A percentile compares a stretch with the other conserved stretches of the same genome.
phyloP scores from a whole-genome alignment of 495 filamentous ascomycete species.

The Penicillium paradoxum region DNA sequence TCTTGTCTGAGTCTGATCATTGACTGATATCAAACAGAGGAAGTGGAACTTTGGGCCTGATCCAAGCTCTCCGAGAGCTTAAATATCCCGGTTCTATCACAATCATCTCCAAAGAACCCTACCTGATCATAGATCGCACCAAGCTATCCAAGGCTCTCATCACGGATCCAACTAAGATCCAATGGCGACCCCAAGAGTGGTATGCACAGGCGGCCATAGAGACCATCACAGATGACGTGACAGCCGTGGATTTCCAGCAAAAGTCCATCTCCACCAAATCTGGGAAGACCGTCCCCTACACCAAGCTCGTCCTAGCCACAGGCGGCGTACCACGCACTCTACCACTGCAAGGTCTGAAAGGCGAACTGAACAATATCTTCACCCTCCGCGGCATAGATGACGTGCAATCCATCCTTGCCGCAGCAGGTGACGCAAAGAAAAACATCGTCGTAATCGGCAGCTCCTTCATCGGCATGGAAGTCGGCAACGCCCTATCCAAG shows the following conservation, averaged over 20 bases:
- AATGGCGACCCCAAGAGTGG: constrained; percentile 68
- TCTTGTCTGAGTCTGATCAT: no score
- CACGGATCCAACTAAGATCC: constrained; percentile 71
- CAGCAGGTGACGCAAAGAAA: constrained; percentile 77
- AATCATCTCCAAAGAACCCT: constrained; percentile 76
- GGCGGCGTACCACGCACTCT: constrained; percentile 76
- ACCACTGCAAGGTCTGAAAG: constrained; percentile 76
- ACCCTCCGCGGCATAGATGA: constrained; percentile 69
- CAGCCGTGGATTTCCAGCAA: constrained; percentile 63
- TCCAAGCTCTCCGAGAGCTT: constrained; percentile 75
- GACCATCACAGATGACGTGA: constrained; percentile 68
- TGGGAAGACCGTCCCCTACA: constrained; percentile 67
- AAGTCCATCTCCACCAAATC: constrained; percentile 70
- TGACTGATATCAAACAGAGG: constrained; percentile 43
- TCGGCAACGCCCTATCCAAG: constrained; percentile 71
- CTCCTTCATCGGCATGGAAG: constrained; percentile 96
- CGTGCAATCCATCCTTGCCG: constrained; percentile 66
- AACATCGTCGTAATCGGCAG: constrained; percentile 89
- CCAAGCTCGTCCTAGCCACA: constrained; percentile 84
- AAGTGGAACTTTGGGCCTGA: constrained; percentile 69
- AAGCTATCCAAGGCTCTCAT: constrained; percentile 95
- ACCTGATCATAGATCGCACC: constrained; percentile 83
- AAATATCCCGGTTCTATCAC: constrained; percentile 80
- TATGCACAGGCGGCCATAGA: constrained; percentile 72
- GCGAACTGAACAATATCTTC: constrained; percentile 78